Conservation (phyloP, 805 yeast genomes). For the Kodamaea leandrae region DNA sequence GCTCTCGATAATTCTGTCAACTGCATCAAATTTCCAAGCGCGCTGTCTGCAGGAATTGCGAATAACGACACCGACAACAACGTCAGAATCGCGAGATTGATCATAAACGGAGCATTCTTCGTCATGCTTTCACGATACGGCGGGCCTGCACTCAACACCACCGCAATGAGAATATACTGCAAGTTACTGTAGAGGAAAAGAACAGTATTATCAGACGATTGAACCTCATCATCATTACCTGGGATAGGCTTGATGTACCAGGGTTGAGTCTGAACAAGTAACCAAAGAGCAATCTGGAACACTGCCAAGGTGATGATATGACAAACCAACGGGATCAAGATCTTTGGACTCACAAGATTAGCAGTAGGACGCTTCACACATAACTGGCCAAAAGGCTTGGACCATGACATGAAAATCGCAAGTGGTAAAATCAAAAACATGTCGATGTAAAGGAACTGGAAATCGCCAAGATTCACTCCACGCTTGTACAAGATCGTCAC, state of each 20-base stretch:
- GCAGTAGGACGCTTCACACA: conserved; percentile 86
- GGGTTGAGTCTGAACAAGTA: conserved; percentile 47
- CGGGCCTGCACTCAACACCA: conserved; percentile 85
- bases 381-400: conserved; percentile 65
- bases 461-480: conserved; percentile 94
- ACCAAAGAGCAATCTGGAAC: conserved; percentile 74
- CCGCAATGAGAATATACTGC: conserved; percentile 83
- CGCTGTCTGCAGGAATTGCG: conserved; percentile 48
- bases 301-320: conserved; percentile 61
- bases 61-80: conserved; percentile 54
- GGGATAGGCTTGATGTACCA: conserved; percentile 86
- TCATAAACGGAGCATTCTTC: conserved; percentile 67
- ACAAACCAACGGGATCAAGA: conserved; percentile 77
- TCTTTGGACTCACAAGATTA: conserved; percentile 84
- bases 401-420: conserved; percentile 98
- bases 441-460: conserved; percentile 94
- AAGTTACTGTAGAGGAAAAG: conserved; percentile 78
- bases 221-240: conserved; percentile 69
- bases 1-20: conserved; percentile 55
- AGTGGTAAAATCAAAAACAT: conserved; percentile 85
- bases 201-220: conserved; percentile 86
- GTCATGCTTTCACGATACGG: conserved; percentile 82
- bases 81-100: conserved; percentile 53
- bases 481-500: conserved; percentile 80
- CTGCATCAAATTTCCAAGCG: conserved; percentile 70